Conservation (phyloP, 2,329 filamentous ascomycete genomes). For the Epichloe baconii region DNA sequence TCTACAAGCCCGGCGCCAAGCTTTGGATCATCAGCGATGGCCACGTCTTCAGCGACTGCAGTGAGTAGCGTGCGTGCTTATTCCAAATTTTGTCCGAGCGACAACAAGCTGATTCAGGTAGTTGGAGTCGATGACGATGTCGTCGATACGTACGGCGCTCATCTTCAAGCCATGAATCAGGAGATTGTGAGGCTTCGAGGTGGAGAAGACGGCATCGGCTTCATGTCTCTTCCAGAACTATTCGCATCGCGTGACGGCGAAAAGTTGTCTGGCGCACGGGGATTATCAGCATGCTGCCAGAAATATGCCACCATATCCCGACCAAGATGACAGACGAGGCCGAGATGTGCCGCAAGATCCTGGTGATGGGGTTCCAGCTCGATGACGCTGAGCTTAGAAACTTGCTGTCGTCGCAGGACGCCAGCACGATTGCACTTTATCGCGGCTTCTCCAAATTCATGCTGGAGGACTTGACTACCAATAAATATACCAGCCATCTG, state of each 20-base stretch:
- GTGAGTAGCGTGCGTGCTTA: constrained; percentile 10
- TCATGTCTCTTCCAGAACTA: constrained; percentile 16
- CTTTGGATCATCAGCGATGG: constrained; percentile 27
- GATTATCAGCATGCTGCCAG: constrained; percentile 25
- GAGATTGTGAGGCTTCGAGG: constrained; percentile 13
- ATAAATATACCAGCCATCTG: constrained; percentile 12
- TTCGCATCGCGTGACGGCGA: constrained; percentile 14
- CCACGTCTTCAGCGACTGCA: constrained; percentile 29
- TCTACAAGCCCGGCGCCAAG: constrained; percentile 21
- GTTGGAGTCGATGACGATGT: constrained; percentile 29
- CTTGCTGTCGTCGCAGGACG: constrained; percentile 16
- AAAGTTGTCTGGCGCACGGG: not conserved
- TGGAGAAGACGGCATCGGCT: constrained; percentile 13
- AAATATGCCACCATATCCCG: constrained; percentile 20
- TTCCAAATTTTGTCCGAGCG: not conserved
- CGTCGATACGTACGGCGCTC: constrained; percentile 25
- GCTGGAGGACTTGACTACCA: constrained; percentile 19
- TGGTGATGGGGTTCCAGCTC: constrained; percentile 23
- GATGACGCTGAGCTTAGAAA: constrained; percentile 15
- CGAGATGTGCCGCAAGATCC: constrained; percentile 19
- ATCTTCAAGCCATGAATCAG: constrained; percentile 24
- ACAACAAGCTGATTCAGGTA: constrained; percentile 3
- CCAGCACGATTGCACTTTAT: constrained; percentile 36
- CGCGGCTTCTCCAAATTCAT: constrained; percentile 49
- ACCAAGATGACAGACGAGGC: constrained; percentile 15